Evolutionary conservation across 768 basidiomycete genomes (phyloP), one percentile per base, ranked within the genome.

Genomic region (Termitomyces eurrhizus): DNA sequence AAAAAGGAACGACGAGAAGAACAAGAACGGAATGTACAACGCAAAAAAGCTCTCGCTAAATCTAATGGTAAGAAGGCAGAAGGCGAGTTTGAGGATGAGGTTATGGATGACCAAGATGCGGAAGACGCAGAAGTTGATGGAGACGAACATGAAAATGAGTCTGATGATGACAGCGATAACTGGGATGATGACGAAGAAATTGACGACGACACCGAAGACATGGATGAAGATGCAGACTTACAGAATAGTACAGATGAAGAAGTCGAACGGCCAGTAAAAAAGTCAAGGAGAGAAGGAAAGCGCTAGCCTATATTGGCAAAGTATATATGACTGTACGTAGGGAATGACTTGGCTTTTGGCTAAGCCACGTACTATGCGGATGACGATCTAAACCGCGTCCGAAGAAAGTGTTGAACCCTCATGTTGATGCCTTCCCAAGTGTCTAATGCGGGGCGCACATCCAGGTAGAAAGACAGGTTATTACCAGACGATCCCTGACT

Each of bases 361-460:
- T 41, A 42, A 26, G 24, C 50, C 49, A 49, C 39, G 37, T 18
- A 58, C 59, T 62, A 52, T 24, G 51, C 11, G 14, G 58, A 50
- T 45, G 48, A 64, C 29, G 55, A 50, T 58, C 67, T 64, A 36
- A 75, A 71, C 69, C 71, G 70, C 66, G 69, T 26, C 62, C 64
- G 74, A 83, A 88, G 58, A 87, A 81, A 81, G 56, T 79, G 78
- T 64, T 82, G 79, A 24, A 83, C 69, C 65, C 95, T 85, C 88
- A 97, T 90, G 69, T 87, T 86, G 12, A 92, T 79, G n/a, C 91
- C 92, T 68, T 96, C 95, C 93, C 91, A 96, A 65, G 79, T 92
- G 69, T 98, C 96, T 52, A 98, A 71, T 8, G 97, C 96, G 1
- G 97, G 97, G 46, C 97, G 83, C 18, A 91, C 94, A 66, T 99